Evolutionary conservation across 108 stramenopile species (phyloP).

Genomic region (Cyclostephanos tholiformis): DNA sequence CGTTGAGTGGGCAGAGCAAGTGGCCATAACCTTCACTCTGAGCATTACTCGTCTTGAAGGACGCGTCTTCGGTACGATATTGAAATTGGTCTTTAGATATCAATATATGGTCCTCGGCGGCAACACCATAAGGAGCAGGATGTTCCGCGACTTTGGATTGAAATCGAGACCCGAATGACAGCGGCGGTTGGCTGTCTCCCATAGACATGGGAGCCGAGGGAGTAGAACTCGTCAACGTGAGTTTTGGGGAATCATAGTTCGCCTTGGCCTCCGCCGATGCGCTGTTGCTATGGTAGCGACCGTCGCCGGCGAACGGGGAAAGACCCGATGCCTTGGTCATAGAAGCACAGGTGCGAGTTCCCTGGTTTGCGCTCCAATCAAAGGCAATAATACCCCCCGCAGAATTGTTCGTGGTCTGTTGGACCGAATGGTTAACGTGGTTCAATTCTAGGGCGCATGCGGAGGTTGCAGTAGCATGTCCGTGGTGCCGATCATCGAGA

Average conservation of each 20-base stretch:
- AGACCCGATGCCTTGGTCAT: background rate
- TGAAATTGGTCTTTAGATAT: background rate
- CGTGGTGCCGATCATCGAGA: background rate
- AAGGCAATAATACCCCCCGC: background rate
- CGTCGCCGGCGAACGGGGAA: background rate
- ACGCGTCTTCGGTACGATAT: too few species aligned
- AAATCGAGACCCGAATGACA: background rate
- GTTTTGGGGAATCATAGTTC: background rate
- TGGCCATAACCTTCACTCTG: background rate
- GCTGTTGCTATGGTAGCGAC: background rate
- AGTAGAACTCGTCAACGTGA: background rate
- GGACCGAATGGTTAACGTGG: background rate
- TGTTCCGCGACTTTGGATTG: background rate
- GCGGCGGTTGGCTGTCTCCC: too few species aligned
- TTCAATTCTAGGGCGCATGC: background rate
- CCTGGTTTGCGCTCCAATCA: background rate
- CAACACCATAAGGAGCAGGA: background rate
- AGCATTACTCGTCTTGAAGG: too few species aligned
- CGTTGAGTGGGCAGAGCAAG: background rate
- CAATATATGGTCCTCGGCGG: background rate
- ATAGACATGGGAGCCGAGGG: too few species aligned
- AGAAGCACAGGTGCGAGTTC: background rate
- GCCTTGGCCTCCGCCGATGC: background rate
- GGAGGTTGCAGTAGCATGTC: background rate
- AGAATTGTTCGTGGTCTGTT: background rate